These are phyloP conservation scores for Striga hermonthica DNA, from an alignment of 305 asterid species.

Conservation along the genomic window DNA sequence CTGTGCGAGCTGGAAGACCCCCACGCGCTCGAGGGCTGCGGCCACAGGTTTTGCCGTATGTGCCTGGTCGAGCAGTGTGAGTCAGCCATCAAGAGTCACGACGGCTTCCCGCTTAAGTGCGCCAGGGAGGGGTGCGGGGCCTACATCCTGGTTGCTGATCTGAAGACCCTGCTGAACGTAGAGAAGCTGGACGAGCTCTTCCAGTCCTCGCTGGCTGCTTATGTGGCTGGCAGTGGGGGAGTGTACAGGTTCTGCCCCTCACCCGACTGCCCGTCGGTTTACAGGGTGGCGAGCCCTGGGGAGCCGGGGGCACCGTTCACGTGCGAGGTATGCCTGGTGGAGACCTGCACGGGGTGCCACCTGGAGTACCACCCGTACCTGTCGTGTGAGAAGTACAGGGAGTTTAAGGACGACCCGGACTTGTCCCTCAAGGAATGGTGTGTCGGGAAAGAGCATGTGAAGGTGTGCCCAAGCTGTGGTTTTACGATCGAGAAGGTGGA, in stretches of 20 bases:
- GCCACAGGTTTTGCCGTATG: slow-evolving; percentile 65
- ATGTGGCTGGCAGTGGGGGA: slow-evolving; percentile 63
- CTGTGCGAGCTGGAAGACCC: slow-evolving; percentile 70
- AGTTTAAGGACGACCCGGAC: slow-evolving; percentile 76
- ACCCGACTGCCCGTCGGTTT: slow-evolving; percentile 87
- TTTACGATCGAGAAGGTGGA: slow-evolving; percentile 82
- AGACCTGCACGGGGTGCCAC: slow-evolving; percentile 90
- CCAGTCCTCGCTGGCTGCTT: slow-evolving; percentile 69
- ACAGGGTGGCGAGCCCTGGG: slow-evolving; percentile 43
- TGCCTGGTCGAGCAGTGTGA: slow-evolving; percentile 86
- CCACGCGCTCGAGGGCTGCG: slow-evolving; percentile 65
- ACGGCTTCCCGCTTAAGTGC: slow-evolving; percentile 67
- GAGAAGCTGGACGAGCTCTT: slow-evolving; percentile 84
- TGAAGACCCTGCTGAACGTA: slow-evolving; percentile 46
- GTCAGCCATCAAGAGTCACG: slow-evolving; percentile 58
- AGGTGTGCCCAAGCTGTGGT: slow-evolving; percentile 69
- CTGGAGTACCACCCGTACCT: slow-evolving; percentile 66
- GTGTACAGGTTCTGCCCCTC: slow-evolving; percentile 79
- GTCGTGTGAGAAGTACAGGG: slow-evolving; percentile 70
- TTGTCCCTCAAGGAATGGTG: slow-evolving; percentile 76
- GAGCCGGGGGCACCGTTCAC: slow-evolving; percentile 37
- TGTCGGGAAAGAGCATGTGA: slow-evolving; percentile 64
- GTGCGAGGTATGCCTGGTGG: slow-evolving; percentile 70
- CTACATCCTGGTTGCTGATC: slow-evolving; percentile 53
- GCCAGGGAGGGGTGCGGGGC: slow-evolving; percentile 47